Conservation (phyloP, 768 basidiomycete genomes). For the Harrya chromipes region DNA sequence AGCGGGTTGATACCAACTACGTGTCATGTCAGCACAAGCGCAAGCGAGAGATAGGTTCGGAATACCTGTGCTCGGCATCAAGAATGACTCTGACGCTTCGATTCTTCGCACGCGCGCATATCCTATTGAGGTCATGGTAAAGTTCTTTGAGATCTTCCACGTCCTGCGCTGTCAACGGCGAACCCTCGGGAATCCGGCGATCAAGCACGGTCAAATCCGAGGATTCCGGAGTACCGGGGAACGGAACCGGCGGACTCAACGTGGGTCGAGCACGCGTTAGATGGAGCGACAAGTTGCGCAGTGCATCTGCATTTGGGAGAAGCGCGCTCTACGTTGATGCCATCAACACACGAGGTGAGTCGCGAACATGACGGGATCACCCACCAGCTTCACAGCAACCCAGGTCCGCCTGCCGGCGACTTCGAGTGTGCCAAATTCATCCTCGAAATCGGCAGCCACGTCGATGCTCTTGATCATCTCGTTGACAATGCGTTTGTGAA, state of each 20-base stretch:
- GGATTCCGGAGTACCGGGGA: conserved; percentile 64
- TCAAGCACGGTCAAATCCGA: conserved; percentile 58
- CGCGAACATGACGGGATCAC: conserved; percentile 17
- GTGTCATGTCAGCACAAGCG: conserved; percentile 4
- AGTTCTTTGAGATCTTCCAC: conserved; percentile 58
- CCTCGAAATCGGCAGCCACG: conserved; percentile 80
- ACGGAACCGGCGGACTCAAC: conserved; percentile 41
- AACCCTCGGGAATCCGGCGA: conserved; percentile 10
- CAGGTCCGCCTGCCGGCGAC: conserved; percentile 57
- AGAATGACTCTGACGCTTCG: conserved; percentile 69
- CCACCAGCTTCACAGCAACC: conserved; percentile 82
- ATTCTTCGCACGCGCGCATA: conserved; percentile 61
- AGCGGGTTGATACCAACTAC: conserved; percentile 69
- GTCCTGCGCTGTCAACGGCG: conserved; percentile 50
- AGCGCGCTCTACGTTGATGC: conserved; percentile 56
- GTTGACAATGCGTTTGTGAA: conserved; percentile 61
- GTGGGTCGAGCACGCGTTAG: conserved; percentile 44
- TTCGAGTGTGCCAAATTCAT: conserved; percentile 29
- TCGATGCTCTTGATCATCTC: conserved; percentile 80
- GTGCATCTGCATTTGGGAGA: conserved; percentile 56
- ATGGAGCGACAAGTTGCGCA: conserved; percentile 60
- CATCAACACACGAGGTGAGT: neutral
- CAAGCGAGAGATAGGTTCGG: neutral
- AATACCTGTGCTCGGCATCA: conserved; percentile 80
- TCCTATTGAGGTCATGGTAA: conserved; percentile 55